phyloP scores from a whole-genome alignment of 768 basidiomycete species.

The Lepiota venenata region DNA sequence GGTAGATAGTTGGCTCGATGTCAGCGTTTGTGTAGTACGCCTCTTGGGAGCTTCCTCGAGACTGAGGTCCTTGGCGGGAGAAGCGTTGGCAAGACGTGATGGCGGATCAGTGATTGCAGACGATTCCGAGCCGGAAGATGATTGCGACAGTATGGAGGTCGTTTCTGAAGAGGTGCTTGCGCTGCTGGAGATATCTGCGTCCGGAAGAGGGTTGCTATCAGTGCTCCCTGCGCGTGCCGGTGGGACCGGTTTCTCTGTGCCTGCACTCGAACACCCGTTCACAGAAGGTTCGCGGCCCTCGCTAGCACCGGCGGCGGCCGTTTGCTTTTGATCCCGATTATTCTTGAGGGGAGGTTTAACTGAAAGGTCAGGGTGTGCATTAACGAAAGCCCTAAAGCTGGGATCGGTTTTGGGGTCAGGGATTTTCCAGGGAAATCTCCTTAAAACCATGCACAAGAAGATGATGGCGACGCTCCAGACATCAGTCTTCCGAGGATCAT shows the following conservation, averaged over 20 bases:
- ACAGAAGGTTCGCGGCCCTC: conserved; percentile 21
- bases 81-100: conserved; percentile 36
- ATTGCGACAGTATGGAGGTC: conserved; percentile 40
- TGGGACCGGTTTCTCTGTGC: conserved; percentile 22
- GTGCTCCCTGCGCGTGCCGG: conserved; percentile 32
- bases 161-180: conserved; percentile 40
- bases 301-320: conserved; percentile 8
- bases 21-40: conserved; percentile 7
- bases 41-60: conserved; percentile 18
- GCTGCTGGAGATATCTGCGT: conserved; percentile 32
- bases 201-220: conserved; percentile 22
- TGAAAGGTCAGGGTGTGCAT: conserved; percentile 86
- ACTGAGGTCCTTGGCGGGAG: conserved; percentile 22
- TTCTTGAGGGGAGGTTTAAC: conserved; percentile 42
- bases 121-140: conserved; percentile 36
- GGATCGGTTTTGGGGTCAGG: conserved; percentile 93
- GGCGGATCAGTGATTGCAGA: conserved; percentile 48
- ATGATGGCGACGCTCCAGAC: conserved; percentile 99
- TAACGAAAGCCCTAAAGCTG: conserved; percentile 87
- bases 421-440: conserved; percentile 98
- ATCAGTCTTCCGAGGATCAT: conserved; percentile 97
- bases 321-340: conserved; percentile 9
- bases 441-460: conserved; percentile 97
- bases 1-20: conserved; percentile 6
- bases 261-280: conserved; percentile 21